These are phyloP conservation scores for Orbilia quercus DNA, from an alignment of 2,329 filamentous ascomycete genomes.

Conservation along the genomic window DNA sequence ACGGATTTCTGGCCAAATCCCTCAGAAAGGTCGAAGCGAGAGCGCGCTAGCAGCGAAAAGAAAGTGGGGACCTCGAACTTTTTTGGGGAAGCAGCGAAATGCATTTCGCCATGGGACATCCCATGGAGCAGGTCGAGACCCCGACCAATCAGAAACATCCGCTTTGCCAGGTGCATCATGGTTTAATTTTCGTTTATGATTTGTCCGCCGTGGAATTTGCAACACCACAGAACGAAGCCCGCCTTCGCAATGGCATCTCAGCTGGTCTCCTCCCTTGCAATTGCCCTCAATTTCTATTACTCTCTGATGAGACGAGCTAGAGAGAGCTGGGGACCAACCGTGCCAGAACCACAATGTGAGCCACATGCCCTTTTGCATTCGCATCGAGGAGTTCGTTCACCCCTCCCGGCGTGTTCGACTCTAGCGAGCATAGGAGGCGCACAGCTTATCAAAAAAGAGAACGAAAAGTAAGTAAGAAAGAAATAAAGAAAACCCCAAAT, in stretches of 20 bases:
- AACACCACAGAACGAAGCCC: conserved; percentile 36
- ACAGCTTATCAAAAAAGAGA: conserved; percentile 41
- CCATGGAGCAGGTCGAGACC: conserved; percentile 34
- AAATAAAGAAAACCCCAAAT: conserved; percentile 1
- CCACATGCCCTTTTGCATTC: conserved; percentile 48
- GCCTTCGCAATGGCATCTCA: conserved; percentile 32
- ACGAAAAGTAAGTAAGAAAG: no score
- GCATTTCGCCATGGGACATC: conserved; percentile 34
- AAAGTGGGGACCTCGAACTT: conserved; percentile 55
- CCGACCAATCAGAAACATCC: conserved; percentile 48
- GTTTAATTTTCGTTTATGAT: conserved; percentile 54
- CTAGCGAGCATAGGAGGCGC: conserved; percentile 17
- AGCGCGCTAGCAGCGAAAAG: conserved; percentile 21
- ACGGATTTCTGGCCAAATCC: conserved; percentile 21
- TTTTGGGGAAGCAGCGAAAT: conserved; percentile 17
- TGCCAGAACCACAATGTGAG: conserved; percentile 18
- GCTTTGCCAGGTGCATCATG: conserved; percentile 51
- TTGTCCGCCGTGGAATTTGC: conserved; percentile 26
- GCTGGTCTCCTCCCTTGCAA: conserved; percentile 42
- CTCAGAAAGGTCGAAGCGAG: conserved; percentile 26
- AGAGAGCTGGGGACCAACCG: conserved; percentile 5
- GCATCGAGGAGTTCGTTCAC: not conserved
- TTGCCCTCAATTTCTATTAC: conserved; percentile 25
- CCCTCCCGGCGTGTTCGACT: no score
- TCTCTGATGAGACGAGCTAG: conserved; percentile 28